A percentile compares a stretch with the other conserved stretches of the same genome.
Conservation (phyloP, 345 rosid genomes). For the Eucalyptus regnans region DNA sequence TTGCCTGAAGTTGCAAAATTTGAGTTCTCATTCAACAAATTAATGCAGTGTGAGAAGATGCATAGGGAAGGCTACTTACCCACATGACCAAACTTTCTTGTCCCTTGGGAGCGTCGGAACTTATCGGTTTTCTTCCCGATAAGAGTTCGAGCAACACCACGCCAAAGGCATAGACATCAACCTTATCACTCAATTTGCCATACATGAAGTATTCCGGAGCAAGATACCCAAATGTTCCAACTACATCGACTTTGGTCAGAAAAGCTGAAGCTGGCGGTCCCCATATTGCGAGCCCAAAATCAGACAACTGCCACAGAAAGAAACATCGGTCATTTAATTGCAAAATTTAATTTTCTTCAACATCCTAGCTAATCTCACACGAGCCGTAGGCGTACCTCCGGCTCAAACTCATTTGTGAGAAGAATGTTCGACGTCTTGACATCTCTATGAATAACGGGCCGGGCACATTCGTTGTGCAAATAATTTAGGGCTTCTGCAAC, state of each 20-base stretch:
- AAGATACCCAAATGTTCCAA: constrained; percentile 94
- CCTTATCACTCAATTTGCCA: constrained; percentile 85
- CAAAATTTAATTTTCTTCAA: not conserved
- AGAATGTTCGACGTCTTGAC: constrained; percentile 91
- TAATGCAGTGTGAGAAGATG: not conserved
- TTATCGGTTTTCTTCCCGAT: constrained; percentile 74
- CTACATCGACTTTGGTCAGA: constrained; percentile 49
- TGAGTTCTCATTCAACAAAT: not conserved
- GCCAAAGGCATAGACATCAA: constrained; percentile 91
- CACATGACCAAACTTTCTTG: constrained; percentile 89
- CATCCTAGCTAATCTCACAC: not conserved
- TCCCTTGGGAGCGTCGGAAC: constrained; percentile 38
- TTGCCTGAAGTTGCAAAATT: constrained; percentile 49
- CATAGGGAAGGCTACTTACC: constrained; percentile 36
- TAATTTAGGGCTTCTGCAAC: constrained; percentile 69
- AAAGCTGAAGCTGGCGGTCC: constrained; percentile 54
- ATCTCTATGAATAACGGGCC: constrained; percentile 84
- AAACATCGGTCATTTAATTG: not conserved
- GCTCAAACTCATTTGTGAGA: constrained; percentile 53
- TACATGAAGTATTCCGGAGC: constrained; percentile 98
- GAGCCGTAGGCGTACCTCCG: constrained; percentile 41
- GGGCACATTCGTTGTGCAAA: constrained; percentile 55
- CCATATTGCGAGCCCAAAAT: constrained; percentile 90
- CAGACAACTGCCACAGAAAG: constrained; percentile 46
- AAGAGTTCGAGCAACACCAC: constrained; percentile 80